Conservation (phyloP, 2,329 filamentous ascomycete genomes). For the Fusarium pseudocircinatum region DNA sequence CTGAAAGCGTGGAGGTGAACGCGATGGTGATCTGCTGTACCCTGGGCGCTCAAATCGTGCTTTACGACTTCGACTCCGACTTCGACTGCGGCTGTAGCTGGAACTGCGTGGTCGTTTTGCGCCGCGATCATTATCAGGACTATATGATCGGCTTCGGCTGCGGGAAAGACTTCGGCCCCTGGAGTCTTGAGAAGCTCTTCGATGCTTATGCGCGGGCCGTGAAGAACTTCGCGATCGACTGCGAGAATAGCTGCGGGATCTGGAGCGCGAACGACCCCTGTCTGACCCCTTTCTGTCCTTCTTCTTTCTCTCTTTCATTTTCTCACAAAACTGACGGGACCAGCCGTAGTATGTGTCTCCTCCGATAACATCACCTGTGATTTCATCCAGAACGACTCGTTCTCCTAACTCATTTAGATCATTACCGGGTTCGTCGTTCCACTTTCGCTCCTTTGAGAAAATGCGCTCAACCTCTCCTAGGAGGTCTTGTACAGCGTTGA, state of each 20-base stretch:
- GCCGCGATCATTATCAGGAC: conserved; percentile 33
- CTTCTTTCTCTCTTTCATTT: conserved; percentile 72
- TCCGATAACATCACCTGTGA: conserved; percentile 70
- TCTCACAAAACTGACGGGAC: conserved; percentile 82
- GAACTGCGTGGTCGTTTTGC: conserved; percentile 36
- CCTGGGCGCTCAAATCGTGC: conserved; percentile 31
- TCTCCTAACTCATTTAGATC: conserved; percentile 83
- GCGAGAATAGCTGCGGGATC: conserved; percentile 44
- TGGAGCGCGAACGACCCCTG: conserved; percentile 49
- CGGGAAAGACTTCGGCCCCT: conserved; percentile 34
- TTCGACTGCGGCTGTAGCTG: conserved; percentile 48
- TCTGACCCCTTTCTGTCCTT: conserved; percentile 40
- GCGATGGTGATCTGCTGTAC: conserved; percentile 43
- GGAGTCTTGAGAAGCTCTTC: conserved; percentile 40
- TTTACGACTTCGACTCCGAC: conserved; percentile 32
- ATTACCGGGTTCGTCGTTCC: conserved; percentile 59
- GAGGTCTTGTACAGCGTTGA: conserved; percentile 74
- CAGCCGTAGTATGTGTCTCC: conserved; percentile 89
- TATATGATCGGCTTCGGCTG: conserved; percentile 46
- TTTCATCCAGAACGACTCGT: conserved; percentile 69
- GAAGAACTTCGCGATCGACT: conserved; percentile 47
- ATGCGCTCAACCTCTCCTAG: conserved; percentile 76
- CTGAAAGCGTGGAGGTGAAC: conserved; percentile 31
- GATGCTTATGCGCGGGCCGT: conserved; percentile 46
- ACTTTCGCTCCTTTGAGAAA: conserved; percentile 63